Evolutionary conservation across 768 basidiomycete species (phyloP).

Genomic region (Mycena vulgaris): DNA sequence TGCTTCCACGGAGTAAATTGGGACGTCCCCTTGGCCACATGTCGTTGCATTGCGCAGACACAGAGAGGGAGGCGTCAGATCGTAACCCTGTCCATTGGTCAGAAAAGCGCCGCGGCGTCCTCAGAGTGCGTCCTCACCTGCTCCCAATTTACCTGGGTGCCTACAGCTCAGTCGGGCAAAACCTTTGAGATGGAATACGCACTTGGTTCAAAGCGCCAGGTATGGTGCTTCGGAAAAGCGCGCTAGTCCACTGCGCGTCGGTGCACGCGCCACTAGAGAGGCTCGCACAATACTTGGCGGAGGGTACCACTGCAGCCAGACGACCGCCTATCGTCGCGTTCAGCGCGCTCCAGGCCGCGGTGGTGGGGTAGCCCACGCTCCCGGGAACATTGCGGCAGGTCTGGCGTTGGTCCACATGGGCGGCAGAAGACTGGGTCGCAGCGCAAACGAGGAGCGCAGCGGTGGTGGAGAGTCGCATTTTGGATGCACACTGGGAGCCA

Average conservation of each 20-base stretch:
- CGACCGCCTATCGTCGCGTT: slow-evolving; percentile 33
- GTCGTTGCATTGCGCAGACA: slow-evolving; percentile 36
- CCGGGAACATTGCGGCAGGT: slow-evolving; percentile 32
- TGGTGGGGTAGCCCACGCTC: slow-evolving; percentile 24
- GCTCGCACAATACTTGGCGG: slow-evolving; percentile 30
- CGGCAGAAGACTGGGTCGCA: too few species aligned
- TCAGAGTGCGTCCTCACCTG: background rate
- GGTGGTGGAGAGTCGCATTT: background rate
- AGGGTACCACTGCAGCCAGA: slow-evolving; percentile 28
- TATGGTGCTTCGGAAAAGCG: slow-evolving; percentile 25
- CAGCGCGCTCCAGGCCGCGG: slow-evolving; percentile 20
- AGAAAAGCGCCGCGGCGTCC: background rate
- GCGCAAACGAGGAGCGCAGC: too few species aligned
- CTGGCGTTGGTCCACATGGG: too few species aligned
- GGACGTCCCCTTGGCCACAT: slow-evolving; percentile 62
- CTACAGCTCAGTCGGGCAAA: background rate
- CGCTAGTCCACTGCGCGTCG: slow-evolving; percentile 35
- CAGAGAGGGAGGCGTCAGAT: slow-evolving; percentile 24
- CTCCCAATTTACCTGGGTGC: background rate
- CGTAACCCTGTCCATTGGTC: slow-evolving; percentile 18
- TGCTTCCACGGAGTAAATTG: slow-evolving; percentile 59
- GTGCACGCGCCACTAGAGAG: slow-evolving; percentile 29
- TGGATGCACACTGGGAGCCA: too few species aligned
- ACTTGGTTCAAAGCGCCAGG: slow-evolving; percentile 37
- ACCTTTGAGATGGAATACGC: background rate